Evolutionary conservation across 1,284 basidiomycete genomes (phyloP).

Genomic region (Marasmius tenuissimus): DNA sequence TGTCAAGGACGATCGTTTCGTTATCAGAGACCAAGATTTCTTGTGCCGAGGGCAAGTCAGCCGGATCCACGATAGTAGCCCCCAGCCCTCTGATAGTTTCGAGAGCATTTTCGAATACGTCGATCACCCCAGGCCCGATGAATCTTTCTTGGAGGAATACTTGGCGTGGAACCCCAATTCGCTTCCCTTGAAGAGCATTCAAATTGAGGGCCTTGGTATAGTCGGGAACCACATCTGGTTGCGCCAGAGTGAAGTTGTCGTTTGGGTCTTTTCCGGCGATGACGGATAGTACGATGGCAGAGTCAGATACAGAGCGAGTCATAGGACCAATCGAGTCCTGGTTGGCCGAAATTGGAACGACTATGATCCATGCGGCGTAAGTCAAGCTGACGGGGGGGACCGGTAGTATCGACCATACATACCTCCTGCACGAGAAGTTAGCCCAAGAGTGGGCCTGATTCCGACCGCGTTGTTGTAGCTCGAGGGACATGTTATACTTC

Average conservation of each 20-base stretch:
- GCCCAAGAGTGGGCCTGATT: slow-evolving; percentile 61
- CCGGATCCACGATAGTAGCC: slow-evolving; percentile 62
- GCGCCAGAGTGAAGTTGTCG: slow-evolving; percentile 61
- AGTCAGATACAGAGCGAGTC: slow-evolving; percentile 57
- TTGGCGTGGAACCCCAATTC: slow-evolving; percentile 58
- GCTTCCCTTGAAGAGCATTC: slow-evolving; percentile 51
- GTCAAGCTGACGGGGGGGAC: not conserved
- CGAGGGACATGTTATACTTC: slow-evolving; percentile 57
- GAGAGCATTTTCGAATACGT: slow-evolving; percentile 51
- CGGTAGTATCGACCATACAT: slow-evolving; percentile 8
- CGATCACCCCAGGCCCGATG: slow-evolving; percentile 41
- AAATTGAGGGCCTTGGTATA: slow-evolving; percentile 51
- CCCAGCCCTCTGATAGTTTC: slow-evolving; percentile 48
- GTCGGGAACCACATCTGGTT: slow-evolving; percentile 54
- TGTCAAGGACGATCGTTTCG: slow-evolving; percentile 51
- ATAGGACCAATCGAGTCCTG: slow-evolving; percentile 70
- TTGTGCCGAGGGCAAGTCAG: slow-evolving; percentile 56
- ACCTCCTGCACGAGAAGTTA: slow-evolving; percentile 66
- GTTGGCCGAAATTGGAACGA: slow-evolving; percentile 60
- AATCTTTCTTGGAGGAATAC: slow-evolving; percentile 47
- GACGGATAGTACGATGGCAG: slow-evolving; percentile 55
- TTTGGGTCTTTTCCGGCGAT: slow-evolving; percentile 62
- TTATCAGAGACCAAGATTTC: slow-evolving; percentile 51
- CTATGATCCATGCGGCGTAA: slow-evolving; percentile 25
- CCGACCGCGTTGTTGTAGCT: slow-evolving; percentile 57